Base-by-base conservation (phyloP, 495 filamentous ascomycete species). In the Penicillium bovifimosum region DNA sequence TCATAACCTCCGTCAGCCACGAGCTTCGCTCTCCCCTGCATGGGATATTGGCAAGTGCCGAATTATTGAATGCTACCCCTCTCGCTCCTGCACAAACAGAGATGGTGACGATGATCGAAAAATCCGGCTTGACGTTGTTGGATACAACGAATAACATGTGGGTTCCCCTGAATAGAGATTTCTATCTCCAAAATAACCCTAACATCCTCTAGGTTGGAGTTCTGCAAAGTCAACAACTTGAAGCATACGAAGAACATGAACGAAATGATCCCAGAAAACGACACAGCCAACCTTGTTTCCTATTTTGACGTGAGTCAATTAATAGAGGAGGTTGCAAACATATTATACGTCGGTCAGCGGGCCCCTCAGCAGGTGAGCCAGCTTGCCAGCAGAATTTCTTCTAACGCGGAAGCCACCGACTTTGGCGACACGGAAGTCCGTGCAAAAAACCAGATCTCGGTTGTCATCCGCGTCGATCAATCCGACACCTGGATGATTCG, bases 11-110 rank as follows among this genome's bases (percentile, higher is more conserved):
- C 9, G 78, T 91, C 24, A 86, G 82, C 28, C 87, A 91, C 60
- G 87, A 91, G 54, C 71, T 90, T 16, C 78, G 87, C 0, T 86
- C 80, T 0, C 87, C 87, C 0, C 64, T 91, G 13, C 84, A 88
- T 54, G 85, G 85, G 3, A 83, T 87, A 42, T 60, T 87, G 1
- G 82, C 81, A 0, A 81, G 76, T 57, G 74, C 80, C 1, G 85
- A 90, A 63, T 73, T 91, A 31, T 59, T 91, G 6, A 72, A 80
- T 20, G 77, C 80, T 9, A 80, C 76, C 0, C 54, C 70, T 14
- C 68, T 83, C 4, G 70, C 79, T 32, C 61, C 66, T 5, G 69
- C 75, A 26, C 81, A 86, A 41, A 69, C 66, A 26, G 78, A 80
- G 28, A 81, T 84, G 57, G 69, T 86, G 1, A 73, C 78, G 39